A percentile compares a stretch with the other conserved stretches of the same genome.
Conservation (phyloP, 768 basidiomycete species). For the Lepiota subincarnata region DNA sequence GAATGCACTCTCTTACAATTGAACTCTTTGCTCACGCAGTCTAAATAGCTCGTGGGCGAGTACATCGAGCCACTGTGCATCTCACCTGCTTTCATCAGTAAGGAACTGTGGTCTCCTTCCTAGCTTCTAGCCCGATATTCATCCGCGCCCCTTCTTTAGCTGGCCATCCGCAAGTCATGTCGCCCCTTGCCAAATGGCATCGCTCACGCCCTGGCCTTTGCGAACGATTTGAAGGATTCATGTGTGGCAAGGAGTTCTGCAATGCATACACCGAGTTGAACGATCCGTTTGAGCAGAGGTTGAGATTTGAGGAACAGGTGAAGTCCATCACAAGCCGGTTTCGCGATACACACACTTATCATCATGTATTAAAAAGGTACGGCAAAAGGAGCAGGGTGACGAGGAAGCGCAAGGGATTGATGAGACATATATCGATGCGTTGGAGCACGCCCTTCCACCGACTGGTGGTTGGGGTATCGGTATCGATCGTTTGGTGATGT, state of each 20-base stretch:
- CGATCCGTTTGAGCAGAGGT: conserved; percentile 94
- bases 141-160: conserved; percentile 41
- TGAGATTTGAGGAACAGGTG: conserved; percentile 94
- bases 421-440: conserved; percentile 93
- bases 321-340: conserved; percentile 6
- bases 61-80: conserved; percentile 97
- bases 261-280: conserved; percentile 99
- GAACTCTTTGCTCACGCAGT: conserved; percentile 20
- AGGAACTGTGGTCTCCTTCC: conserved; percentile 12
- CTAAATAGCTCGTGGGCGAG: conserved; percentile 80
- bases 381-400: conserved; percentile 95
- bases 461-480: conserved; percentile 98
- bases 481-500: conserved; percentile 96
- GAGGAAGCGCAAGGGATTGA: conserved; percentile 98
- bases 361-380: conserved; percentile 37
- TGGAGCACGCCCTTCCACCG: conserved; percentile 96
- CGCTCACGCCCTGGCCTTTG: conserved; percentile 95
- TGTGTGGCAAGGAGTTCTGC: conserved; percentile 97
- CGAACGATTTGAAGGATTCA: conserved; percentile 98
- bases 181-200: conserved; percentile 97
- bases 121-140: not conserved
- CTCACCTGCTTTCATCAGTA: conserved; percentile 93
- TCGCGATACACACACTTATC: not conserved
- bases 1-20: too few species aligned
- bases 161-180: conserved; percentile 99